phyloP scores from a whole-genome alignment of 2,329 filamentous ascomycete species.

The Tolypocladium cylindrosporum region DNA sequence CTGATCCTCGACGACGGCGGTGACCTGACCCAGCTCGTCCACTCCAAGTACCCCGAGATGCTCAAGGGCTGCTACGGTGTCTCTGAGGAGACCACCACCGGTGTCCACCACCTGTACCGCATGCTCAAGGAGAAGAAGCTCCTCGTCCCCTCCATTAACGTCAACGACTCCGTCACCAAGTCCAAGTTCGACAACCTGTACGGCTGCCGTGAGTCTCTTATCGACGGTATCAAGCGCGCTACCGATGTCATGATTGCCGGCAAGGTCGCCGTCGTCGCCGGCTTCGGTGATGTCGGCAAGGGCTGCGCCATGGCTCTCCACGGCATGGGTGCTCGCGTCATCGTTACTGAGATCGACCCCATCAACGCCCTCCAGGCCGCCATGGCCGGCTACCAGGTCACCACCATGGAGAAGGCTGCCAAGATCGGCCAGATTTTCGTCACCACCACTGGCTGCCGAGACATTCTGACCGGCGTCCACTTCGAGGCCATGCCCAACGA shows the following conservation, averaged over 20 bases:
- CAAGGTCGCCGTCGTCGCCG: slow-evolving; percentile 95
- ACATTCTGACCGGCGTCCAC: slow-evolving; percentile 86
- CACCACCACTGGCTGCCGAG: slow-evolving; percentile 97
- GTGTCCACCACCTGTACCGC: slow-evolving; percentile 98
- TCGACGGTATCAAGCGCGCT: slow-evolving; percentile 99
- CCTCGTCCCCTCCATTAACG: slow-evolving; percentile 92
- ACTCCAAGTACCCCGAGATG: slow-evolving; percentile 97
- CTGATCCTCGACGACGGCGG: slow-evolving; percentile 98
- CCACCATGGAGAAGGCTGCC: slow-evolving; percentile 95
- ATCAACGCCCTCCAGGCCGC: slow-evolving; percentile 99
- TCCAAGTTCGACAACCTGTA: slow-evolving; percentile 99
- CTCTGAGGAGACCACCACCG: slow-evolving; percentile 98
- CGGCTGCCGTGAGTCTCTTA: slow-evolving; percentile 96
- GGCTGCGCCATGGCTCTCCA: slow-evolving; percentile 92
- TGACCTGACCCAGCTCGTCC: slow-evolving; percentile 91
- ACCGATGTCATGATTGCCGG: slow-evolving; percentile 99
- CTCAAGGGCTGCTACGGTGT: slow-evolving; percentile 97
- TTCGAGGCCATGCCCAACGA: slow-evolving; percentile 96
- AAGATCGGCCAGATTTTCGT: slow-evolving; percentile 91
- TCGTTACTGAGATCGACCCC: slow-evolving; percentile 95
- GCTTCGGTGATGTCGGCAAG: slow-evolving; percentile 99
- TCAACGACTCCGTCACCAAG: slow-evolving; percentile 99
- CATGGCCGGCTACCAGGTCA: slow-evolving; percentile 93
- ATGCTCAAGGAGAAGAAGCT: slow-evolving; percentile 91
- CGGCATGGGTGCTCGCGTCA: slow-evolving; percentile 93